Evolutionary conservation across 2,329 filamentous ascomycete species (phyloP).

Genomic region (Calonectria hawksworthii): DNA sequence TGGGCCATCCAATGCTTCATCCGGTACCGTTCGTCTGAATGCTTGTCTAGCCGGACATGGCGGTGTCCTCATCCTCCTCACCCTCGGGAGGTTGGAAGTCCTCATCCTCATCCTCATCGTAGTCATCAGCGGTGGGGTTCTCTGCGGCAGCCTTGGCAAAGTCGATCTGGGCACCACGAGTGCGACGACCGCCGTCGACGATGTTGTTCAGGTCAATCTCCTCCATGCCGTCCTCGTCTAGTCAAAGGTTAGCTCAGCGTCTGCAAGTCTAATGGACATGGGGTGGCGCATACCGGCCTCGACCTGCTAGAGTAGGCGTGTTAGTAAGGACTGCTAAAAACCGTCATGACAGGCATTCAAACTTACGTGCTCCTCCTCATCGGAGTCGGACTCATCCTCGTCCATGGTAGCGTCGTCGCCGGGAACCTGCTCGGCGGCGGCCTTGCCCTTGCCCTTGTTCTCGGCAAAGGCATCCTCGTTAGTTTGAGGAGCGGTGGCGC

Average conservation of each 20-base stretch:
- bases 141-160: constrained; percentile 91
- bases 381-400: constrained; percentile 81
- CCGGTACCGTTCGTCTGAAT: not conserved
- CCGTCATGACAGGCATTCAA: constrained; percentile 14
- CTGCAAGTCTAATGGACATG: constrained; percentile 21
- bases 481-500: constrained; percentile 61
- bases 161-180: constrained; percentile 92
- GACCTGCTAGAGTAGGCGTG: constrained; percentile 40
- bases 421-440: constrained; percentile 61
- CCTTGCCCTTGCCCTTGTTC: constrained; percentile 92
- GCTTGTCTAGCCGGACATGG: constrained; percentile 67
- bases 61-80: constrained; percentile 73
- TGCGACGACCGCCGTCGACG: constrained; percentile 82
- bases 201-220: constrained; percentile 95
- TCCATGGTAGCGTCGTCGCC: constrained; percentile 76
- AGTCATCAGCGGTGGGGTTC: constrained; percentile 80
- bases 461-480: constrained; percentile 59
- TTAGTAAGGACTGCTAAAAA: constrained; percentile 39
- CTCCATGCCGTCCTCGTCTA: constrained; percentile 87
- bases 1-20: not conserved
- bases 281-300: constrained; percentile 45
- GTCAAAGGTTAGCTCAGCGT: constrained; percentile 53
- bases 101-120: constrained; percentile 85
- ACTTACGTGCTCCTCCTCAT: constrained; percentile 65
- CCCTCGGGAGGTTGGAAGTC: constrained; percentile 72